Conservation (phyloP, 768 basidiomycete genomes). For the Russula dissimulans region DNA sequence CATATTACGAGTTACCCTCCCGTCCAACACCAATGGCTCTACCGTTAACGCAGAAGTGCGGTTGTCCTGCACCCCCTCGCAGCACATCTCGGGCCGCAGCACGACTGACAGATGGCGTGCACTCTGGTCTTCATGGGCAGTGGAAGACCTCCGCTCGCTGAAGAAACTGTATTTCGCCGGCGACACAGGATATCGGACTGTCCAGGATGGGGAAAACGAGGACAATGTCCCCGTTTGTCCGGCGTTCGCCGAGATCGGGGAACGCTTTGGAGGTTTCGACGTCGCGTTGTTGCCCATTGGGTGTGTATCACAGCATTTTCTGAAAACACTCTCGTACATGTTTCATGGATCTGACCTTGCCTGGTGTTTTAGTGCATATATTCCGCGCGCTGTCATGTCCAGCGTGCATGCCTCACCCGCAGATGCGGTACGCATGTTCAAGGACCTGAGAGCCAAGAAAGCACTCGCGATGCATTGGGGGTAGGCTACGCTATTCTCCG, state of each 20-base stretch:
- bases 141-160: slow-evolving; percentile 41
- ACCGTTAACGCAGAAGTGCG: slow-evolving; percentile 28
- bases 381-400: slow-evolving; percentile 45
- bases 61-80: slow-evolving; percentile 52
- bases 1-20: slow-evolving; percentile 23
- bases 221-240: slow-evolving; percentile 51
- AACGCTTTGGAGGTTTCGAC: slow-evolving; percentile 52
- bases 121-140: slow-evolving; percentile 60
- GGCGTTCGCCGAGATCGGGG: slow-evolving; percentile 64
- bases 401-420: slow-evolving; percentile 55
- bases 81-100: slow-evolving; percentile 50
- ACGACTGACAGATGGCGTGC: slow-evolving; percentile 44
- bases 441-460: slow-evolving; percentile 48
- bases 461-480: slow-evolving; percentile 70
- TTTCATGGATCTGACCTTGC: neutral
- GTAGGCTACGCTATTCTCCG: slow-evolving; percentile 26
- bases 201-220: slow-evolving; percentile 38
- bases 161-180: slow-evolving; percentile 60
- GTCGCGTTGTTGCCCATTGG: slow-evolving; percentile 63
- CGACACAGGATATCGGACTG: slow-evolving; percentile 54
- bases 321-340: neutral
- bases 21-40: slow-evolving; percentile 2
- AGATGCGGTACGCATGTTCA: slow-evolving; percentile 62
- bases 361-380: slow-evolving; percentile 44
- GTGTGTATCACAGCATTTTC: slow-evolving; percentile 25